A percentile compares a stretch with the other conserved stretches of the same genome.
Evolutionary conservation across 1,139 yeast genomes (phyloP).

Genomic region (Taphrina flavorubra): DNA sequence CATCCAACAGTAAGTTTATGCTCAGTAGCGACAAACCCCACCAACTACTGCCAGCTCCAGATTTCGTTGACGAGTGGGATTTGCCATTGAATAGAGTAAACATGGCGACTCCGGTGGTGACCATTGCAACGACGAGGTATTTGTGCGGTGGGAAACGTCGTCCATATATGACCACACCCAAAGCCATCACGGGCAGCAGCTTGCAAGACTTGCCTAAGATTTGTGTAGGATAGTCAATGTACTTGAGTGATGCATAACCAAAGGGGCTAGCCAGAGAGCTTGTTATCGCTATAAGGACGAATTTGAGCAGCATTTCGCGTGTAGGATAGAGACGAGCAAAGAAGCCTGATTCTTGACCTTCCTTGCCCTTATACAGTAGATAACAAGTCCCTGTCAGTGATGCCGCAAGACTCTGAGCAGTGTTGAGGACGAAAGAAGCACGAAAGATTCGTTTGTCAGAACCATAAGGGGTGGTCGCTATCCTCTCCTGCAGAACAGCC

Average conservation of each 20-base stretch:
- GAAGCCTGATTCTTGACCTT: conserved; percentile 47
- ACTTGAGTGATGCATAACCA: conserved; percentile 73
- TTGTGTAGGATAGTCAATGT: conserved; percentile 84
- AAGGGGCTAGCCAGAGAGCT: conserved; percentile 83
- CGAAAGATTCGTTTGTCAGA: conserved; percentile 63
- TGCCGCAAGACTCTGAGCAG: conserved; percentile 76
- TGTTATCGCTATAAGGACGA: conserved; percentile 71
- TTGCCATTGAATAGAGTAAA: conserved; percentile 64
- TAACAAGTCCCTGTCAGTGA: conserved; percentile 69
- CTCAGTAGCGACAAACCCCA: conserved; percentile 67
- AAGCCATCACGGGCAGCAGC: conserved; percentile 86
- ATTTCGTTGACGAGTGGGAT: conserved; percentile 45
- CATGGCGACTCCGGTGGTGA: conserved; percentile 79
- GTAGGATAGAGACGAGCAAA: conserved; percentile 48
- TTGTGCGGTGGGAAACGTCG: conserved; percentile 76
- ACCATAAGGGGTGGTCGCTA: conserved; percentile 79
- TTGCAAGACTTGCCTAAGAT: conserved; percentile 92
- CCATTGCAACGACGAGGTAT: conserved; percentile 72
- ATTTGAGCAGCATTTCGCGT: conserved; percentile 53
- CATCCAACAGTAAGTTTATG: conserved; percentile 78
- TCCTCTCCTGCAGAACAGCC: conserved; percentile 90
- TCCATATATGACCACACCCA: conserved; percentile 75
- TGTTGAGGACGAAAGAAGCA: conserved; percentile 76
- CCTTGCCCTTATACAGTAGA: conserved; percentile 52
- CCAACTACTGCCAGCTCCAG: conserved; percentile 46